Evolutionary conservation across 495 filamentous ascomycete species (phyloP).

Genomic region (Clohesyomyces aquaticus): DNA sequence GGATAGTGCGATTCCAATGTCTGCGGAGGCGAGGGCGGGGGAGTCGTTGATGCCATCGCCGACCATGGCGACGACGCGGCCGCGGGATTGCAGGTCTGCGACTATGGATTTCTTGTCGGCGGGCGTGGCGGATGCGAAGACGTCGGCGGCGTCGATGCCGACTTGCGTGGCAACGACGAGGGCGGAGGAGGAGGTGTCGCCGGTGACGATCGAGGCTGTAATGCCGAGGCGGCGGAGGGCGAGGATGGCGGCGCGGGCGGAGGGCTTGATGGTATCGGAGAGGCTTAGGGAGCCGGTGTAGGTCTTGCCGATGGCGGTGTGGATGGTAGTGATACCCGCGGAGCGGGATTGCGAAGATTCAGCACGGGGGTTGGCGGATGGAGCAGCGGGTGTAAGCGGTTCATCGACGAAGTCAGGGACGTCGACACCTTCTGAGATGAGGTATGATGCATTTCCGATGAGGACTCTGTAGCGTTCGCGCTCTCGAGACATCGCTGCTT

Average conservation of each 20-base stretch:
- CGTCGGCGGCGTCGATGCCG: constrained; percentile 73
- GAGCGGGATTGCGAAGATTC: constrained; percentile 43
- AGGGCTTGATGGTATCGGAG: constrained; percentile 86
- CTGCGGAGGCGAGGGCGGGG: constrained; percentile 87
- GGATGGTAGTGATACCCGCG: constrained; percentile 82
- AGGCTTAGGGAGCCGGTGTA: constrained; percentile 84
- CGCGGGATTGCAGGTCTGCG: constrained; percentile 67
- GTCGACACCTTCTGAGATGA: constrained; percentile 66
- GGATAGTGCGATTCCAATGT: constrained; percentile 89
- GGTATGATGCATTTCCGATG: constrained; percentile 78
- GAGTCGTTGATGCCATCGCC: constrained; percentile 99
- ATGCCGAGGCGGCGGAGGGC: constrained; percentile 84
- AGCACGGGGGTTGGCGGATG: constrained; percentile 45
- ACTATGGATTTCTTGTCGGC: constrained; percentile 88
- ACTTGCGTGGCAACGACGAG: constrained; percentile 79
- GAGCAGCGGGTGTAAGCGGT: constrained; percentile 36
- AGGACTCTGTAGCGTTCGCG: constrained; percentile 73
- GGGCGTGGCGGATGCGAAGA: constrained; percentile 82
- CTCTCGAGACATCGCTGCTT: constrained; percentile 69
- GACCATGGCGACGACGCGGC: constrained; percentile 90
- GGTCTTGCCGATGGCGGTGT: constrained; percentile 78
- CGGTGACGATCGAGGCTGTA: constrained; percentile 87
- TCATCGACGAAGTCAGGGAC: constrained; percentile 63
- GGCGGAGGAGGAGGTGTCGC: constrained; percentile 83
- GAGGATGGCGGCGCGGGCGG: constrained; percentile 78